A percentile compares a stretch with the other conserved stretches of the same genome.
Conservation (phyloP, 352 stramenopile species). For the Phytophthora fragariae region DNA sequence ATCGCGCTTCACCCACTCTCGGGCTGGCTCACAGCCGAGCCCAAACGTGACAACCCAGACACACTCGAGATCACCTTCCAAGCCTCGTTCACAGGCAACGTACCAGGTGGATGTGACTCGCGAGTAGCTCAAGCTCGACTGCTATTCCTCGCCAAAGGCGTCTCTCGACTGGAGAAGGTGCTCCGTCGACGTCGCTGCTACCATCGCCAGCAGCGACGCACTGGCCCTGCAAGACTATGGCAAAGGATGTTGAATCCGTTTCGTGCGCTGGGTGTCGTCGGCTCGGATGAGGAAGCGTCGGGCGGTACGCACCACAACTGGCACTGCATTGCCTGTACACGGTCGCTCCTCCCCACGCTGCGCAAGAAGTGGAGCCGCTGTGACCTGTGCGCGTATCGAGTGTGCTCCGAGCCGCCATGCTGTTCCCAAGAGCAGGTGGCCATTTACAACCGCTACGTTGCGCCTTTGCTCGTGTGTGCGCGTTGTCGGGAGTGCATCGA, state of each 20-base stretch:
- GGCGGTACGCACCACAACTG: constrained; percentile 40
- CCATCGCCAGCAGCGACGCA: constrained; percentile 14
- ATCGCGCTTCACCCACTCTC: constrained; percentile 42
- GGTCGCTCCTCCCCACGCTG: constrained; percentile 32
- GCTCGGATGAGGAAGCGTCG: constrained; percentile 16
- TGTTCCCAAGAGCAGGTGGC: constrained; percentile 47
- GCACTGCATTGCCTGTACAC: constrained; percentile 50
- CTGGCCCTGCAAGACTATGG: constrained; percentile 26
- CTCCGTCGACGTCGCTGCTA: constrained; percentile 29
- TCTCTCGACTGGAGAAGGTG: constrained; percentile 42
- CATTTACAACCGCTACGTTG: constrained; percentile 55
- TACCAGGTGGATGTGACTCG: constrained; percentile 26
- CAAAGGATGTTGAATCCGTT: constrained; percentile 28
- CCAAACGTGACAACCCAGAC: constrained; percentile 16
- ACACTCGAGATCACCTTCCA: constrained; percentile 43
- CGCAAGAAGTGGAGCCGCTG: constrained; percentile 40
- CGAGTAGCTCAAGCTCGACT: constrained; percentile 35
- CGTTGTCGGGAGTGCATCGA: constrained; percentile 48
- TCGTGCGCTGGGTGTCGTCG: constrained; percentile 20
- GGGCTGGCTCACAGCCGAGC: constrained; percentile 40
- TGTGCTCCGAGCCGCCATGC: constrained; percentile 40
- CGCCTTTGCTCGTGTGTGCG: constrained; percentile 41
- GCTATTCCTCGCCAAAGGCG: constrained; percentile 31
- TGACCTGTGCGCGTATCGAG: constrained; percentile 51
- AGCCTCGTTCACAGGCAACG: constrained; percentile 27